Conservation (phyloP, 257 asterid species). For the Gentiana dahurica region DNA sequence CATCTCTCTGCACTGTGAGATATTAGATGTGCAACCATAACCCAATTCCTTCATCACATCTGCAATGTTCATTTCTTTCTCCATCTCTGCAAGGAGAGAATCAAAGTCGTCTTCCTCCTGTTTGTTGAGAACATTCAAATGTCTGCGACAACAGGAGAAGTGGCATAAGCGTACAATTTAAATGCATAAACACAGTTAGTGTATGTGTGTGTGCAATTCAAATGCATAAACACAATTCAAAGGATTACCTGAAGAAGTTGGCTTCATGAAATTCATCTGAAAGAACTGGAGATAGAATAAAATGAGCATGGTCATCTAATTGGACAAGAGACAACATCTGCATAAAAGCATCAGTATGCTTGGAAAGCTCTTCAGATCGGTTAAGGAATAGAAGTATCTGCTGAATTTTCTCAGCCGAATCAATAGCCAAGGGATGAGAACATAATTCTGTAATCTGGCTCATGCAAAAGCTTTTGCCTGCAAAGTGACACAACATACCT, state of each 20-base stretch:
- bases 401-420: constrained; percentile 61
- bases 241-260: constrained; percentile 55
- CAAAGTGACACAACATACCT: constrained; percentile 9
- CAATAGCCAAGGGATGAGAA: constrained; percentile 37
- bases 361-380: constrained; percentile 79
- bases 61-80: constrained; percentile 88
- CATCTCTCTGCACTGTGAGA: constrained; percentile 77
- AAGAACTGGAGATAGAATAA: constrained; percentile 63
- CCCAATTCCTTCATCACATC: constrained; percentile 89
- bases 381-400: constrained; percentile 59
- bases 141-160: constrained; percentile 34
- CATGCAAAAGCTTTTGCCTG: constrained; percentile 90
- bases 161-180: not conserved
- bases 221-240: not conserved
- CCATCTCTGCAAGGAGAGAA: constrained; percentile 85
- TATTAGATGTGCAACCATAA: constrained; percentile 73
- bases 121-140: constrained; percentile 42
- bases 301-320: constrained; percentile 54
- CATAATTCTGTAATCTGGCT: constrained; percentile 61
- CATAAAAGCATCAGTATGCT: constrained; percentile 80
- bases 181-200: not conserved
- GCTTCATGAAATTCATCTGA: constrained; percentile 54
- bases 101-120: constrained; percentile 76
- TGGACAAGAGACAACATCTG: constrained; percentile 67
- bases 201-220: constrained; percentile 3